A percentile compares a stretch with the other conserved stretches of the same genome.
phyloP scores from a whole-genome alignment of 202 grass and related monocot genomes.

The Schoenoplectus tabernaemontani region DNA sequence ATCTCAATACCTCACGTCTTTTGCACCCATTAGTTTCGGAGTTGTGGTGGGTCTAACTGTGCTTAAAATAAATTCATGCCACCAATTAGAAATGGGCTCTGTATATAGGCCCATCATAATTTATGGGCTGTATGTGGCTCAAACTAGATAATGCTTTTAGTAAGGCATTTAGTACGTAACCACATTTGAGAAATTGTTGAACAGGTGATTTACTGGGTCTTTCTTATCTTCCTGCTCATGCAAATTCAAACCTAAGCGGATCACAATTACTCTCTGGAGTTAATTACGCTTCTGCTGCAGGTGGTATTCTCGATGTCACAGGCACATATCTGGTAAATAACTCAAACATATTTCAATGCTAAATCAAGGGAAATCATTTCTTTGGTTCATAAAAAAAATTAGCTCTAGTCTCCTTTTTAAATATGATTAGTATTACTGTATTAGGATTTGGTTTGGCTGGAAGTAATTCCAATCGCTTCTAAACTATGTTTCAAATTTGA shows the following conservation, averaged over 20 bases:
- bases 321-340: slow-evolving; percentile 68
- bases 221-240: slow-evolving; percentile 42
- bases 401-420: background rate
- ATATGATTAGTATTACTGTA: no score
- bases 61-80: background rate
- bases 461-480: background rate
- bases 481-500: background rate
- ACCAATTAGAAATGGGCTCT: background rate
- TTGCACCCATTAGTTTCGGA: background rate
- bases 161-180: background rate
- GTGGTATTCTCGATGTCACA: slow-evolving; percentile 84
- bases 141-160: background rate
- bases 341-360: background rate
- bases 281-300: slow-evolving; percentile 89
- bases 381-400: background rate
- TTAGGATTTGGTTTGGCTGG: background rate
- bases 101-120: background rate
- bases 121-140: background rate
- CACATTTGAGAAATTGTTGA: background rate
- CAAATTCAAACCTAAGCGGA: slow-evolving; percentile 32
- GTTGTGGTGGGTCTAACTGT: background rate
- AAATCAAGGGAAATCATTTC: background rate
- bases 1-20: background rate
- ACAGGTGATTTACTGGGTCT: slow-evolving; percentile 74
- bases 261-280: slow-evolving; percentile 52